Base-by-base conservation (phyloP, 352 stramenopile genomes). In the Pelagophyceae sp. region DNA sequence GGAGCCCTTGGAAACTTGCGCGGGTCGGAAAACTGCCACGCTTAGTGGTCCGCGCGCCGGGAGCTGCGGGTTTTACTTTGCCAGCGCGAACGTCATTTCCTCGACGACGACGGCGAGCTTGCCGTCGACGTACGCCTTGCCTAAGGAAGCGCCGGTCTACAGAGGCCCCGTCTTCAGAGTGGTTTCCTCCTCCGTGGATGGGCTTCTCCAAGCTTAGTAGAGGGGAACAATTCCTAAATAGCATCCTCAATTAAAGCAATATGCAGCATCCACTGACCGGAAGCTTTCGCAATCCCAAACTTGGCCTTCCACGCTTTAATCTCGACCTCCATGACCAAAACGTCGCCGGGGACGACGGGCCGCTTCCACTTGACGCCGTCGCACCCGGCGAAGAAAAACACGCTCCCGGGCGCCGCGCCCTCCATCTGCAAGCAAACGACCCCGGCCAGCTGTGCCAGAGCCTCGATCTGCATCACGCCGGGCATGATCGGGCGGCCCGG, bases 321-420 rank as follows among this genome's bases (percentile, higher is more conserved):
- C 83, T 93, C 89, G 63, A 95, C 89, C 84, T 95, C 90, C 90
- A 95, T 95, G 0, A 94, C 87, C 6, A 95, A 77, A 1, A 83
- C 84, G 80, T 95, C 90, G 29, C 90, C 89, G 54, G 90, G 90
- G 38, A 93, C 87, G 38, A 95, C 89, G 31, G 90, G 90, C 78
- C 89, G 92, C 81, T 90, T 89, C 88, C 88, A 94, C 82, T 93
- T 92, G 60, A 95, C 88, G 69, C 88, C 87, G 81, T 93, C 87
- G 33, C 90, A 88, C 40, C 87, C 89, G 33, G 87, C 89, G 84
- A 95, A 95, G 81, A 94, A 94, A 78, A 94, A 94, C 5, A 93
- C 83, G 32, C 87, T 82, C 75, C 87, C 85, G 19, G 83, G 82
- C 67, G 88, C 82, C 25, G 84, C 88, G 74, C 88, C 87, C 33